A percentile compares a stretch with the other conserved stretches of the same genome.
Conservation (phyloP, 2,329 filamentous ascomycete species). For the Xylaria digitata region DNA sequence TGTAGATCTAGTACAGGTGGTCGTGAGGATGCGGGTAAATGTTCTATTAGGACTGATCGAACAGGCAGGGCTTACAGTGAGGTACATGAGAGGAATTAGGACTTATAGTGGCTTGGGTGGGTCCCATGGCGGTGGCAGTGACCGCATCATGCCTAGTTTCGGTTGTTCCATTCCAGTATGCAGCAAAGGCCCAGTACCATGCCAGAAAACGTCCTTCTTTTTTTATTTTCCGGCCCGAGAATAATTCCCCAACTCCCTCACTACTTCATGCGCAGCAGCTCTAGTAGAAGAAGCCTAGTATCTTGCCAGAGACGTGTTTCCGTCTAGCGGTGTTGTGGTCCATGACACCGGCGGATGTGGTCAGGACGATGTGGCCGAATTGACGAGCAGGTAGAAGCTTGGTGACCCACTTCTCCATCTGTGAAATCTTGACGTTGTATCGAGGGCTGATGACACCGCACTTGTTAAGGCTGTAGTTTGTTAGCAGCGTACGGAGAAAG, state of each 20-base stretch:
- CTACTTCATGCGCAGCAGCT: slow-evolving; percentile 8
- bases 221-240: slow-evolving; percentile 20
- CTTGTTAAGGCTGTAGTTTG: slow-evolving; percentile 29
- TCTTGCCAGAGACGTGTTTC: slow-evolving; percentile 36
- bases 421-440: slow-evolving; percentile 33
- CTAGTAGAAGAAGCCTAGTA: slow-evolving; percentile 36
- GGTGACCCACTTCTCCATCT: slow-evolving; percentile 33
- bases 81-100: slow-evolving; percentile 24
- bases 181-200: slow-evolving; percentile 25
- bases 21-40: slow-evolving; percentile 13
- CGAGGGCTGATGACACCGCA: slow-evolving; percentile 35
- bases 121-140: slow-evolving; percentile 9
- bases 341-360: slow-evolving; percentile 34
- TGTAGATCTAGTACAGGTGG: background rate
- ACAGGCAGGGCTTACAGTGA: slow-evolving; percentile 27
- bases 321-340: slow-evolving; percentile 33
- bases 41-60: slow-evolving; percentile 28
- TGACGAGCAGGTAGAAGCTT: slow-evolving; percentile 34
- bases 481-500: slow-evolving; percentile 10
- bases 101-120: slow-evolving; percentile 16
- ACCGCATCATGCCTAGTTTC: slow-evolving; percentile 27
- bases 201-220: slow-evolving; percentile 23
- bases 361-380: slow-evolving; percentile 35
- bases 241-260: slow-evolving; percentile 33
- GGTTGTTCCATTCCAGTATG: slow-evolving; percentile 25